A percentile compares a stretch with the other conserved stretches of the same genome.
Evolutionary conservation across 306 rosid species (phyloP).

Genomic region (Elaeagnus macrophylla): DNA sequence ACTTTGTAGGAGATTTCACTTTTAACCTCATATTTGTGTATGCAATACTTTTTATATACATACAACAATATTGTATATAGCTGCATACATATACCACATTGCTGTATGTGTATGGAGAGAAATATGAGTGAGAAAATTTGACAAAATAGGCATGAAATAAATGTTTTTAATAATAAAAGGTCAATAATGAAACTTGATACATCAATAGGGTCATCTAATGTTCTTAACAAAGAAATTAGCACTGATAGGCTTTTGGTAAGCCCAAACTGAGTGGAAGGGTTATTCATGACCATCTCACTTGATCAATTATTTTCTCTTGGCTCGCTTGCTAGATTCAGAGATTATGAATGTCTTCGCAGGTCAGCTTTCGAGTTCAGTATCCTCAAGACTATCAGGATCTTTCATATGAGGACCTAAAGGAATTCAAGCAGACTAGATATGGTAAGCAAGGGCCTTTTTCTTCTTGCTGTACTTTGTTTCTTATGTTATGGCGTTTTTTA

Average conservation of each 20-base stretch:
- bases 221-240: not conserved
- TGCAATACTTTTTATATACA: too few relatives aligned
- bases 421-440: conserved; percentile 94
- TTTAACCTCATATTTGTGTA: too few relatives aligned
- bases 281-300: conserved; percentile 2
- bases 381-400: conserved; percentile 91
- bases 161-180: too few relatives aligned
- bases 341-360: conserved; percentile 42
- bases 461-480: conserved; percentile 1
- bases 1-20: too few relatives aligned
- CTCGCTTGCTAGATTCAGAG: conserved; percentile 14
- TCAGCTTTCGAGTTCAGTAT: conserved; percentile 89
- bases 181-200: too few relatives aligned
- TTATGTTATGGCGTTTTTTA: not conserved
- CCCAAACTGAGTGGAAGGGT: conserved; percentile 8
- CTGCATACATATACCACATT: too few relatives aligned
- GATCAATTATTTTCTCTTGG: conserved; percentile 6
- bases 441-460: conserved; percentile 47
- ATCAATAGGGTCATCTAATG: not conserved
- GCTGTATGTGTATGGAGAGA: too few relatives aligned
- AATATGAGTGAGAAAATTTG: too few relatives aligned
- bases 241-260: not conserved
- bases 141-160: too few relatives aligned
- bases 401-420: conserved; percentile 89
- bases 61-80: too few relatives aligned